Conservation (phyloP, 192 early-diverging fungal genomes). For the Podila minutissima region DNA sequence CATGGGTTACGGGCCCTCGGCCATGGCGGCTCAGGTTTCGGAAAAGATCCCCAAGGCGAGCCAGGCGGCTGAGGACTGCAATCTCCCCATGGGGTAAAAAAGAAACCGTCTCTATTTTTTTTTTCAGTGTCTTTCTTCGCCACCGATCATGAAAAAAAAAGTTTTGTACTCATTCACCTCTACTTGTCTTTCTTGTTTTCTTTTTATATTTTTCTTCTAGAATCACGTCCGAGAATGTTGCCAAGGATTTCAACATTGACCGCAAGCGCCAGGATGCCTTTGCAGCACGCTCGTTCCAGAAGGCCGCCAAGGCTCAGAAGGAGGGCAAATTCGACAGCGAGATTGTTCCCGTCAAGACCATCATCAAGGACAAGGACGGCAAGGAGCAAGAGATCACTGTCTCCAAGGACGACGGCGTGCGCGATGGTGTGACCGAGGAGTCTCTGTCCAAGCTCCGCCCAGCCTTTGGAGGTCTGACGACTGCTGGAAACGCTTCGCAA, state of each 20-base stretch:
- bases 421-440: slow-evolving; percentile 81
- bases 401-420: slow-evolving; percentile 90
- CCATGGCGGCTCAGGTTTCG: slow-evolving; percentile 76
- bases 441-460: slow-evolving; percentile 84
- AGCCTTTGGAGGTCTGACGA: slow-evolving; percentile 89
- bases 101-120: background rate
- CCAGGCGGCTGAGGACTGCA: slow-evolving; percentile 77
- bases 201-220: background rate
- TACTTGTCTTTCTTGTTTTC: no score
- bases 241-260: slow-evolving; percentile 83
- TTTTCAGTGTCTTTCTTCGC: no score
- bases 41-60: slow-evolving; percentile 71
- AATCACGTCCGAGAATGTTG: slow-evolving; percentile 96
- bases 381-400: slow-evolving; percentile 73
- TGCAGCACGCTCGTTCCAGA: slow-evolving; percentile 83
- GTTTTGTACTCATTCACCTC: no score
- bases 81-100: slow-evolving; percentile 81
- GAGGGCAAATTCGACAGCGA: slow-evolving; percentile 90
- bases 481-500: slow-evolving; percentile 97
- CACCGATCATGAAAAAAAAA: background rate
- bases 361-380: slow-evolving; percentile 80
- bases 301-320: slow-evolving; percentile 86
- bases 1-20: slow-evolving; percentile 81
- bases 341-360: slow-evolving; percentile 84
- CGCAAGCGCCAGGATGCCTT: slow-evolving; percentile 91